A percentile compares a stretch with the other conserved stretches of the same genome.
phyloP scores from a whole-genome alignment of 306 rosid genomes.

The Cucumis hystrix region DNA sequence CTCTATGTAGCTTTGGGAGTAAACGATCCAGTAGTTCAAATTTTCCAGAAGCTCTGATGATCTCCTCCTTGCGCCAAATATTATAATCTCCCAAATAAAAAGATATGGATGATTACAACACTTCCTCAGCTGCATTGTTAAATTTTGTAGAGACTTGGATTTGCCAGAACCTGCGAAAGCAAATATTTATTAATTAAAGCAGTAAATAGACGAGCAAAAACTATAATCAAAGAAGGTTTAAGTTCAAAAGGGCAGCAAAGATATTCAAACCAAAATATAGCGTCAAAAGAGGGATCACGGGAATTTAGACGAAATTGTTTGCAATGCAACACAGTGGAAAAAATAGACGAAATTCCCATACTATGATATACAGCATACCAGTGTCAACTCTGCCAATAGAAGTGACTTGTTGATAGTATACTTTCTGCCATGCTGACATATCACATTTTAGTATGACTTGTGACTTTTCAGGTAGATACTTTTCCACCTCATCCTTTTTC shows the following conservation, averaged over 20 bases:
- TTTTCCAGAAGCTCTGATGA: conserved; percentile 94
- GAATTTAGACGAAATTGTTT: neutral
- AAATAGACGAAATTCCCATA: neutral
- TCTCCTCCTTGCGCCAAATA: conserved; percentile 75
- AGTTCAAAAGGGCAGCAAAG: neutral
- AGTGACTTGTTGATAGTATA: conserved; percentile 92
- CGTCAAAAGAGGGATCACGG: neutral
- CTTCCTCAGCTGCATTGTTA: conserved; percentile 97
- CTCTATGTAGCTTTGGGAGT: conserved; percentile 88
- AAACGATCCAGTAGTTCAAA: conserved; percentile 97
- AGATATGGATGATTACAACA: conserved; percentile 99
- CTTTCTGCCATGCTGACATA: conserved; percentile 99
- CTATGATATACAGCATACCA: conserved; percentile 22
- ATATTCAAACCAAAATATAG: neutral
- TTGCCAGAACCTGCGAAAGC: conserved; percentile 68
- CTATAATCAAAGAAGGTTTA: neutral
- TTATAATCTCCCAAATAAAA: conserved; percentile 72
- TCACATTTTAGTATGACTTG: conserved; percentile 98
- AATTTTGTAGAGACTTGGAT: conserved; percentile 90
- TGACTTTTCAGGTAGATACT: conserved; percentile 84
- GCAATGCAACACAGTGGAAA: neutral
- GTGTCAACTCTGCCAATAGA: conserved; percentile 93
- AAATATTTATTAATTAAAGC: neutral
- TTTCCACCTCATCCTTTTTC: conserved; percentile 97
- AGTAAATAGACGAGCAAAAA: neutral